Conservation (phyloP, 2,329 filamentous ascomycete genomes). For the Pseudopyricularia cyperi region DNA sequence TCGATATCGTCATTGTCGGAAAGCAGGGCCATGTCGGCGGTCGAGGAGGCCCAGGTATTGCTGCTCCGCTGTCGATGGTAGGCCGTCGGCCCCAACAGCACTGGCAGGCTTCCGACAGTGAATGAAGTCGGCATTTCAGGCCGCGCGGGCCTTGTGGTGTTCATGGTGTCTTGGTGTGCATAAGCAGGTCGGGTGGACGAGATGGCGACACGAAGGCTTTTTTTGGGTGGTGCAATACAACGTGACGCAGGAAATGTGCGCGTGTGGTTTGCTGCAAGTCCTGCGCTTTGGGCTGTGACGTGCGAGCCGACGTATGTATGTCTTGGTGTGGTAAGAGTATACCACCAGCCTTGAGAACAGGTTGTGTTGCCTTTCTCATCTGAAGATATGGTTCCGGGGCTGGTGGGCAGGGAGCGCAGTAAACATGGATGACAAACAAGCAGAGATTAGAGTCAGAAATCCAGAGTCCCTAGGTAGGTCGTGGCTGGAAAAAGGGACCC, state of each 20-base stretch:
- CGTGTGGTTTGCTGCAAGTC: neutral
- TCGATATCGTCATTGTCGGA: constrained; percentile 36
- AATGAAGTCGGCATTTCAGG: neutral
- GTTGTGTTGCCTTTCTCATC: too few species aligned
- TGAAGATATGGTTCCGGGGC: too few species aligned
- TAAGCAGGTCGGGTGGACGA: neutral
- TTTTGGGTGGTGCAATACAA: neutral
- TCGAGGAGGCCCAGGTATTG: constrained; percentile 45
- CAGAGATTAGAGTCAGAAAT: too few species aligned
- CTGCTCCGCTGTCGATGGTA: constrained; percentile 21
- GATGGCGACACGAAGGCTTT: neutral
- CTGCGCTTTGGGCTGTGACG: neutral
- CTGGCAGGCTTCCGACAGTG: neutral
- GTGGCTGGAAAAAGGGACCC: too few species aligned
- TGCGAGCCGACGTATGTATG: too few species aligned
- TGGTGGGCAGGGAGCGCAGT: too few species aligned
- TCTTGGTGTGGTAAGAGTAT: too few species aligned
- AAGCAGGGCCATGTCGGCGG: constrained; percentile 31
- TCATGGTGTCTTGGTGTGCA: neutral
- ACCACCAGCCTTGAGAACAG: too few species aligned
- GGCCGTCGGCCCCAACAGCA: neutral
- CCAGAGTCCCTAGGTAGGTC: too few species aligned
- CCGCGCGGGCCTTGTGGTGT: neutral
- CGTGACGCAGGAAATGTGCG: neutral
- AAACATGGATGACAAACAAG: too few species aligned